These are phyloP conservation scores for Acacia concinna DNA, from an alignment of 331 rosid genomes.

Conservation along the genomic window DNA sequence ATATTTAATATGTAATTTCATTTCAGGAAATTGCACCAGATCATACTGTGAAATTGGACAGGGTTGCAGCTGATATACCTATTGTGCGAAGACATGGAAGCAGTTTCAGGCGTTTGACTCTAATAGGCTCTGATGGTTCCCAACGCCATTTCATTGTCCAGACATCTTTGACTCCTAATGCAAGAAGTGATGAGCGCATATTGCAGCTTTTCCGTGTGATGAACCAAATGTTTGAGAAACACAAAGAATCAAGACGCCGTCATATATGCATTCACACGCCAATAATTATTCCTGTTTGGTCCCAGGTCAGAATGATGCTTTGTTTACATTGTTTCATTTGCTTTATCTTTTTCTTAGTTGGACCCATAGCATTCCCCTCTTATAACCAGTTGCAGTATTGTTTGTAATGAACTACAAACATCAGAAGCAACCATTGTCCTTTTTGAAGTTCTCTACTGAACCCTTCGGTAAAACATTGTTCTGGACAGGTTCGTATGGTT, in stretches of 20 bases:
- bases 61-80: constrained; percentile 98
- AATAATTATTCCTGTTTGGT: constrained; percentile 98
- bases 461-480: constrained; percentile 15
- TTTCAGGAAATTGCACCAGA: constrained; percentile 94
- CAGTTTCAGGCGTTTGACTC: constrained; percentile 94
- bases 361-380: not conserved
- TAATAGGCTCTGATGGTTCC: constrained; percentile 98
- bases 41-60: constrained; percentile 89
- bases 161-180: constrained; percentile 97
- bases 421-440: not conserved
- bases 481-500: constrained; percentile 91
- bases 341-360: not conserved
- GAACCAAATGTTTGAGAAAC: constrained; percentile 99
- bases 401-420: not conserved
- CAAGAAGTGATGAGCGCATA: constrained; percentile 97
- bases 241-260: constrained; percentile 99
- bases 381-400: not conserved
- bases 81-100: constrained; percentile 99
- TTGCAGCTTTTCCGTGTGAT: constrained; percentile 97
- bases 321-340: not conserved
- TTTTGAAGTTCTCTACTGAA: not conserved
- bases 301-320: constrained; percentile 63
- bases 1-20: constrained; percentile 5
- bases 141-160: constrained; percentile 46
- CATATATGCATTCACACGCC: constrained; percentile 95